phyloP scores from a whole-genome alignment of 1,139 yeast species.

The Hemisphaericaspora xylanilytica region DNA sequence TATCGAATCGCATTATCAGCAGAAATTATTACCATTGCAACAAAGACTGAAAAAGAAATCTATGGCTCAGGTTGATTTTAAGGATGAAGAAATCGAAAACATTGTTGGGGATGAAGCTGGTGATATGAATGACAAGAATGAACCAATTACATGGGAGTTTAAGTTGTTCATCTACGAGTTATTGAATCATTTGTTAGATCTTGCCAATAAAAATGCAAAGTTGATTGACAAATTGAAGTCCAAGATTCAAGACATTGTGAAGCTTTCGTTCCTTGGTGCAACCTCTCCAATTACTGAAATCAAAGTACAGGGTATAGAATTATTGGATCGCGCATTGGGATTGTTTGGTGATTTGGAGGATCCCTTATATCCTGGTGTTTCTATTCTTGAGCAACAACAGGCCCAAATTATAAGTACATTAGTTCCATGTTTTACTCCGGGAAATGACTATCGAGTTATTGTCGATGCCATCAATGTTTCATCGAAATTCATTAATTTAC shows the following conservation, averaged over 20 bases:
- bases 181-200: constrained; percentile 48
- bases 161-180: constrained; percentile 59
- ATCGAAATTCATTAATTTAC: constrained; percentile 65
- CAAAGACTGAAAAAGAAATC: constrained; percentile 42
- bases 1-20: constrained; percentile 39
- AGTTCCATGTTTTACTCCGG: constrained; percentile 80
- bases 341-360: constrained; percentile 63
- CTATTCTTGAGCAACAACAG: constrained; percentile 86
- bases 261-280: constrained; percentile 81
- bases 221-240: constrained; percentile 44
- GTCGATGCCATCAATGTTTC: constrained; percentile 77
- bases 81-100: constrained; percentile 47
- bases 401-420: constrained; percentile 92
- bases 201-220: constrained; percentile 39
- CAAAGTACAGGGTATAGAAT: constrained; percentile 62
- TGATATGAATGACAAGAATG: constrained; percentile 41
- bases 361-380: constrained; percentile 68
- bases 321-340: constrained; percentile 47
- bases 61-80: constrained; percentile 33
- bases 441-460: constrained; percentile 71
- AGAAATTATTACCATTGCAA: constrained; percentile 42
- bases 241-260: constrained; percentile 68
- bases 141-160: constrained; percentile 71
- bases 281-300: constrained; percentile 65
- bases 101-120: constrained; percentile 36